Evolutionary conservation across 768 basidiomycete genomes (phyloP).

Genomic region (Macrolepiota fuliginosa): DNA sequence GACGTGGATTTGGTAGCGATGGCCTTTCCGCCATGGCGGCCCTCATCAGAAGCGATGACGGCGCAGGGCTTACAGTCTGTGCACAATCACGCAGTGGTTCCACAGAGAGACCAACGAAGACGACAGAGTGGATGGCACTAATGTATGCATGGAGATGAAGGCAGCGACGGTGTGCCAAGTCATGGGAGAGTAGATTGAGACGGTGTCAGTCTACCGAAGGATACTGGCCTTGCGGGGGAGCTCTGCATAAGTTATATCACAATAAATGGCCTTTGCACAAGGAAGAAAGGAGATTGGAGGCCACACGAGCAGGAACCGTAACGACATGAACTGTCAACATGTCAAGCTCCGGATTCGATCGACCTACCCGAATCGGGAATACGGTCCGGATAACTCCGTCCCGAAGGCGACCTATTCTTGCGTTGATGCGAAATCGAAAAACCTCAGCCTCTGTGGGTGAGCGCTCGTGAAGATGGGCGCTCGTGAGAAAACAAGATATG

Average conservation of each 20-base stretch:
- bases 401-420: too few relatives aligned
- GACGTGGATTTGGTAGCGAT: conserved; percentile 95
- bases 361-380: too few relatives aligned
- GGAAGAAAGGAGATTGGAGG: too few relatives aligned
- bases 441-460: too few relatives aligned
- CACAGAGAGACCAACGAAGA: conserved; percentile 96
- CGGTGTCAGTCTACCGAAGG: conserved; percentile 86
- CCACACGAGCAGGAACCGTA: too few relatives aligned
- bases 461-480: too few relatives aligned
- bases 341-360: too few relatives aligned
- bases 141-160: conserved; percentile 96
- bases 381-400: too few relatives aligned
- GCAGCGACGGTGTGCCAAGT: conserved; percentile 95
- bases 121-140: conserved; percentile 94
- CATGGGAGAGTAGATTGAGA: conserved; percentile 92
- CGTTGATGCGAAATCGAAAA: too few relatives aligned
- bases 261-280: too few relatives aligned
- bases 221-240: conserved; percentile 89
- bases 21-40: conserved; percentile 87
- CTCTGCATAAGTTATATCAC: conserved; percentile 75
- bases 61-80: conserved; percentile 87
- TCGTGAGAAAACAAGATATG: too few relatives aligned
- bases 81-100: conserved; percentile 93
- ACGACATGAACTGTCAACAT: too few relatives aligned
- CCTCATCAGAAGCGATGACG: conserved; percentile 94